Percentiles rank a stretch among this genome's conserved stretches.
Conservation (phyloP, 495 filamentous ascomycete species). For the Penicillium maclennaniae region DNA sequence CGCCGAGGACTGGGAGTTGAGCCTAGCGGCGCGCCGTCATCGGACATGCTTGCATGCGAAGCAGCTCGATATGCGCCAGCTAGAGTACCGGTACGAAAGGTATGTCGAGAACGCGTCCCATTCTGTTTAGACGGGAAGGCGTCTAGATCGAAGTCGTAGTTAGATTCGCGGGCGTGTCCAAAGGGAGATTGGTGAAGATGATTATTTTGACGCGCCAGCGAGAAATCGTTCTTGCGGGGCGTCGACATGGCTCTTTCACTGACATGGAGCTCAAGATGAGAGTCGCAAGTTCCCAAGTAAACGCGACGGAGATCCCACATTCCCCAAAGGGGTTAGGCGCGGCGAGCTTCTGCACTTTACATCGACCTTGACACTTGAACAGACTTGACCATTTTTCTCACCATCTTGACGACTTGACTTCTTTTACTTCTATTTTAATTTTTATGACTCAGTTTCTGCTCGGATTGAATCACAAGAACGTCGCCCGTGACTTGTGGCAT, state of each 20-base stretch:
- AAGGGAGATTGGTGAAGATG: constrained; percentile 34
- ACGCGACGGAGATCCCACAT: constrained; percentile 23
- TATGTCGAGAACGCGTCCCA: constrained; percentile 26
- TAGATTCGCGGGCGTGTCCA: constrained; percentile 29
- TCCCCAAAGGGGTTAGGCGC: constrained; percentile 22
- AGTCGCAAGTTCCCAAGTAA: constrained; percentile 7
- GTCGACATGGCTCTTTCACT: constrained; percentile 17
- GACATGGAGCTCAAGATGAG: neutral
- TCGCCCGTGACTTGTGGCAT: constrained; percentile 24
- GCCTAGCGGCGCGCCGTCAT: constrained; percentile 17
- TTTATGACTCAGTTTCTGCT: neutral
- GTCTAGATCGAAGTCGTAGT: constrained; percentile 29
- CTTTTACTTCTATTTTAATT: neutral
- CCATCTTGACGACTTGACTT: neutral
- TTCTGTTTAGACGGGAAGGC: constrained; percentile 27
- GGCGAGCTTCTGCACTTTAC: neutral
- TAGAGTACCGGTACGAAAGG: constrained; percentile 35
- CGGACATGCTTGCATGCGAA: constrained; percentile 21
- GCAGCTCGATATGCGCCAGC: constrained; percentile 35
- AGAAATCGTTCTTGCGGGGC: constrained; percentile 14
- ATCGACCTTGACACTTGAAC: neutral
- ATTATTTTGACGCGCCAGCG: constrained; percentile 26
- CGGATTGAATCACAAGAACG: constrained; percentile 9
- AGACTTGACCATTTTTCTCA: neutral
- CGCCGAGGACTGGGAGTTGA: constrained; percentile 20